phyloP scores from a whole-genome alignment of 257 asterid genomes.

The Rauvolfia tetraphylla region DNA sequence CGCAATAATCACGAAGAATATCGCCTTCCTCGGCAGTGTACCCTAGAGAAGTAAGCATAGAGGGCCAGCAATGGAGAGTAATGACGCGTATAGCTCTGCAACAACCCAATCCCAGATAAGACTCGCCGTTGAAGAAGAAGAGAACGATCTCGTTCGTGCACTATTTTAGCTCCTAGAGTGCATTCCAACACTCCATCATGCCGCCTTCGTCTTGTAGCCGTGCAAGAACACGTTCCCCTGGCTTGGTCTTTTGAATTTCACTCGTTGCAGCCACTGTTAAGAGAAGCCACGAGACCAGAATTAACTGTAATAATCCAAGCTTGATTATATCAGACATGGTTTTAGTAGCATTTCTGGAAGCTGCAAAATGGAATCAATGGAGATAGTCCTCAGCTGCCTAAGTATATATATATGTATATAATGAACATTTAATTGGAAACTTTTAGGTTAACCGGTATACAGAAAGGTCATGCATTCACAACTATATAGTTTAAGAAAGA shows the following conservation, averaged over 20 bases:
- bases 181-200: slow-evolving; percentile 26
- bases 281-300: slow-evolving; percentile 25
- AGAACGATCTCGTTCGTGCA: slow-evolving; percentile 32
- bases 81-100: slow-evolving; percentile 24
- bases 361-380: not conserved
- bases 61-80: slow-evolving; percentile 31
- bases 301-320: slow-evolving; percentile 9
- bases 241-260: not conserved
- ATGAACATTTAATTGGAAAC: too few species aligned
- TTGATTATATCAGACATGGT: slow-evolving; percentile 16
- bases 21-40: slow-evolving; percentile 34
- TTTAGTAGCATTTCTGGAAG: not conserved
- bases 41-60: slow-evolving; percentile 36
- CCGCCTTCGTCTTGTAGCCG: slow-evolving; percentile 22
- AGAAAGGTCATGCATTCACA: not conserved
- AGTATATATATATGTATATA: too few species aligned
- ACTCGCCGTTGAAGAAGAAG: slow-evolving; percentile 31
- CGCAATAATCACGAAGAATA: slow-evolving; percentile 27
- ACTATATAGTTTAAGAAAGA: not conserved
- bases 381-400: too few species aligned
- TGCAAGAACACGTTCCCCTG: not conserved
- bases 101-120: slow-evolving; percentile 32
- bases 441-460: too few species aligned
- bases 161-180: slow-evolving; percentile 28
- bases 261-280: slow-evolving; percentile 8